phyloP scores from a whole-genome alignment of 176 grass and related monocot species.

The Bolboschoenus planiculmis region DNA sequence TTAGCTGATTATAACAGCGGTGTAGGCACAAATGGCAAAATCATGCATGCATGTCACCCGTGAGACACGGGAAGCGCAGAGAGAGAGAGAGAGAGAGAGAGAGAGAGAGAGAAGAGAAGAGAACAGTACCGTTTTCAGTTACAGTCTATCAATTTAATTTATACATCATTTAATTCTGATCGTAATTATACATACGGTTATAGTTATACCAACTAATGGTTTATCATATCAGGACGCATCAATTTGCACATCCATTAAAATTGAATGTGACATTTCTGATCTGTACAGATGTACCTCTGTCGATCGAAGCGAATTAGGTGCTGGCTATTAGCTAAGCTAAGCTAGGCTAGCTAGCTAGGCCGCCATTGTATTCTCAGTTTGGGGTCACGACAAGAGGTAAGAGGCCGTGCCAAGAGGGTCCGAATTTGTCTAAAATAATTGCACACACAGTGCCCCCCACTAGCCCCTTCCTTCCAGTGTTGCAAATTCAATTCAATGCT shows the following conservation, averaged over 20 bases:
- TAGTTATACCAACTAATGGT: background rate
- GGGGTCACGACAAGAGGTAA: background rate
- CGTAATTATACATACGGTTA: background rate
- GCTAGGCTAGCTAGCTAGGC: background rate
- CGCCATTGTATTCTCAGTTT: background rate
- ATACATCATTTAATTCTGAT: background rate
- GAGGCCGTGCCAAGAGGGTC: background rate
- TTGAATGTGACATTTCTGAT: background rate
- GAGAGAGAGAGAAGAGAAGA: background rate
- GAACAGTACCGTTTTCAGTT: background rate
- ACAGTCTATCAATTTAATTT: background rate
- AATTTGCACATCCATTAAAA: background rate
- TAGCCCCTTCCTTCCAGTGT: background rate
- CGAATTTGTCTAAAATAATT: background rate
- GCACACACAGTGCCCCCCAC: background rate
- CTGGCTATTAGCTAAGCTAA: background rate
- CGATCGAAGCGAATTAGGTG: background rate
- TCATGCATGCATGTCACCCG: background rate
- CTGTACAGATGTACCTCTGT: background rate
- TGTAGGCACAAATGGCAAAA: slow-evolving; percentile 1
- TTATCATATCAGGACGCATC: background rate
- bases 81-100: background rate
- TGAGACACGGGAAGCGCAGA: slow-evolving; percentile 12
- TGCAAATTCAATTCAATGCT: background rate
- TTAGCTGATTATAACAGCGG: background rate